Conservation (phyloP, 2,329 filamentous ascomycete species). For the Nemania sp. region DNA sequence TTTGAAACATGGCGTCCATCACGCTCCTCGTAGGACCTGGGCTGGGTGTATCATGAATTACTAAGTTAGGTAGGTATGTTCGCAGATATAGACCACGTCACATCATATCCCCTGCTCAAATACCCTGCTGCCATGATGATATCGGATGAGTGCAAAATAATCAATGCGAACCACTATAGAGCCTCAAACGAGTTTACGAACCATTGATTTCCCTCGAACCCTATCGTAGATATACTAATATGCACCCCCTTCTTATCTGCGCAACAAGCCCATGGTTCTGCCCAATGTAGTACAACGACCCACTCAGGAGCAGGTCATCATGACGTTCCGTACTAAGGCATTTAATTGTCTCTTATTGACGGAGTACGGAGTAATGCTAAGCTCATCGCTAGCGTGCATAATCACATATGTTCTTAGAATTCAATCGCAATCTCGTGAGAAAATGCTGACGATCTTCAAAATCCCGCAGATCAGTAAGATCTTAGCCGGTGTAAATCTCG, state of each 20-base stretch:
- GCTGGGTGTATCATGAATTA: background rate
- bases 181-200: slow-evolving; percentile 26
- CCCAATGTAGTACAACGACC: slow-evolving; percentile 3
- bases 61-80: background rate
- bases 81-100: too few relatives aligned
- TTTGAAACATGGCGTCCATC: too few relatives aligned
- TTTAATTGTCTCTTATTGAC: background rate
- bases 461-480: background rate
- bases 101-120: too few relatives aligned
- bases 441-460: too few relatives aligned
- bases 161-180: slow-evolving; percentile 14
- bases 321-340: slow-evolving; percentile 4
- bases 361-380: too few relatives aligned
- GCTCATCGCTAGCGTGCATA: background rate
- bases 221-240: too few relatives aligned
- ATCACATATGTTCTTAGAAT: background rate
- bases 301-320: slow-evolving; percentile 3
- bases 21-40: too few relatives aligned
- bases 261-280: background rate
- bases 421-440: too few relatives aligned
- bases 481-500: background rate
- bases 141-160: background rate
- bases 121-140: background rate
- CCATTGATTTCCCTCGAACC: too few relatives aligned
- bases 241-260: slow-evolving; percentile 1